Base-by-base conservation (phyloP, 1,284 basidiomycete genomes). In the Vanrija humicola region DNA sequence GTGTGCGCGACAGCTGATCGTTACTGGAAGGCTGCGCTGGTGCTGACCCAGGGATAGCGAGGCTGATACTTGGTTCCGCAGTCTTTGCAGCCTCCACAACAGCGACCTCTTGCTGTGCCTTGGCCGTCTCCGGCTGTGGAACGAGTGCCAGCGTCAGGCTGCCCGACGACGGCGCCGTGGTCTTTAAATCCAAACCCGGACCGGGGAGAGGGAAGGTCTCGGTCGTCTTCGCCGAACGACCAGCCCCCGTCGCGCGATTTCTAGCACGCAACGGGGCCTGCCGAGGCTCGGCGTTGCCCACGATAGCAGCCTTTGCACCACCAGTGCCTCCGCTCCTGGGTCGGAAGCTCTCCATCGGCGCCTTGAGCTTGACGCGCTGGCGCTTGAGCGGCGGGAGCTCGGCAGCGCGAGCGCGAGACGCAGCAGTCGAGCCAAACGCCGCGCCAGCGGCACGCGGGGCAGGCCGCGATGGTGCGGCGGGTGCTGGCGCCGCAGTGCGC, bases 261-360 rank as follows among this genome's bases (percentile, higher is more conserved):
- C 34, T 34, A 15, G 34, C 34, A 34, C 34, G 34, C 14, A 34
- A 5, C 12, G 34, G 34, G 12, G 34, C 34, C 34, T 34, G 34
- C 9, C 34, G 34, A 34, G 34, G 34, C 34, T 34, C 34, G 12
- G 34, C 14, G 34, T 15, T 34, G 34, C 34, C 34, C 34, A 34
- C 9, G 12, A 34, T 34, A 1, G 34, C 34, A 14, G 50, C 45
- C 48, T 61, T 61, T 38, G 52, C 46, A 12, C 34, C 34, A 5
- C 34, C 34, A 34, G 34, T 12, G 34, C 40, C 40, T 7, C 40
- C 19, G 18, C 55, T 50, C 16, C 56, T 47, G 0, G 73, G 72
- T 26, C 61, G 56, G 62, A 75, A 75, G 42, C 61, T 66, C 25
- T 73, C 72, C 23, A 70, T 56, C 15, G 73, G 66, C 3, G 72